Percentiles rank a stretch among this genome's conserved stretches.
Evolutionary conservation across 177 flowering plant species (phyloP).

Genomic region (Vitis hybrid): DNA sequence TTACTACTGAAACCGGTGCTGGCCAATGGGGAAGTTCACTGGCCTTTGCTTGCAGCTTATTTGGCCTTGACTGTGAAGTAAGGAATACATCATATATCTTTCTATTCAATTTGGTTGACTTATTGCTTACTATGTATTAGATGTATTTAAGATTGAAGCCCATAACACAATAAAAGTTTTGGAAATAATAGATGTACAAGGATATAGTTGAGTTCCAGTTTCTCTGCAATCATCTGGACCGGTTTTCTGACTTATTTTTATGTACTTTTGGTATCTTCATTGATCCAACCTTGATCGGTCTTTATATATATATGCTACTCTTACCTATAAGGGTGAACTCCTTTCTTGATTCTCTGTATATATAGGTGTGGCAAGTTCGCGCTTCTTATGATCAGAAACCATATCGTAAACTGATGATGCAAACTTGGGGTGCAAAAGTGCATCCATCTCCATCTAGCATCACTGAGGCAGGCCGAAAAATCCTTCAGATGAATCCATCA

Average conservation of each 20-base stretch:
- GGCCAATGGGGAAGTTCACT: slow-evolving; percentile 97
- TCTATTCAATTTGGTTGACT: too few relatives aligned
- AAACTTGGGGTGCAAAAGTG: slow-evolving; percentile 97
- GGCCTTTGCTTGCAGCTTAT: slow-evolving; percentile 84
- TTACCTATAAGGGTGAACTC: not conserved
- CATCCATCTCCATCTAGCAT: slow-evolving; percentile 86
- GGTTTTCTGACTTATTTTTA: too few relatives aligned
- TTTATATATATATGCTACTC: too few relatives aligned
- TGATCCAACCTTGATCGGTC: too few relatives aligned
- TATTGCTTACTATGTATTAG: too few relatives aligned
- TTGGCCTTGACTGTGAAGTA: slow-evolving; percentile 81
- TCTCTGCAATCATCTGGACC: too few relatives aligned
- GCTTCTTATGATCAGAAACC: slow-evolving; percentile 95
- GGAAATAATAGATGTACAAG: too few relatives aligned
- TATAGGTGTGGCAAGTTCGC: slow-evolving; percentile 97
- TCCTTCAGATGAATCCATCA: slow-evolving; percentile 65
- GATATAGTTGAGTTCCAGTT: too few relatives aligned
- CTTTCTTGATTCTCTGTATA: slow-evolving; percentile 14
- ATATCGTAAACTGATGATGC: slow-evolving; percentile 92
- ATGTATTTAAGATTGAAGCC: too few relatives aligned
- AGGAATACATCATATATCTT: not conserved
- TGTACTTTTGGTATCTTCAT: too few relatives aligned
- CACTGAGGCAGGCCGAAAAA: slow-evolving; percentile 68
- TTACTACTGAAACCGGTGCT: slow-evolving; percentile 97
- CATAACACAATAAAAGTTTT: too few relatives aligned